Percentiles rank a stretch among this genome's conserved stretches.
Evolutionary conservation across 148 eudicot genomes (phyloP).

Genomic region (Vaccinium darrowii): DNA sequence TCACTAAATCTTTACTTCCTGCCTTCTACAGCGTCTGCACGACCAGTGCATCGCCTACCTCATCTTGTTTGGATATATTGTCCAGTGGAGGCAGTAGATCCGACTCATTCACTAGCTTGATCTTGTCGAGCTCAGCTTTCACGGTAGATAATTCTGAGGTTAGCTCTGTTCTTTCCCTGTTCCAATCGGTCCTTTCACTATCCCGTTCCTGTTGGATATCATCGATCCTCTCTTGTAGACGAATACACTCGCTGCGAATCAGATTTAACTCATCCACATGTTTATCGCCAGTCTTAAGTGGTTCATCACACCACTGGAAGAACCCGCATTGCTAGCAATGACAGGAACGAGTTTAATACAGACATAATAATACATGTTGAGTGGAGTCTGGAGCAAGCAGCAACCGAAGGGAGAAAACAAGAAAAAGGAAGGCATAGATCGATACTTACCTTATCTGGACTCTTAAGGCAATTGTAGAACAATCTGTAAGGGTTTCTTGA

Average conservation of each 20-base stretch:
- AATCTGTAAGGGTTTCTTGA: neutral
- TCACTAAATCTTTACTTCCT: neutral
- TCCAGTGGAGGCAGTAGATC: neutral
- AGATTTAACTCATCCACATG: neutral
- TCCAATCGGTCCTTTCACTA: neutral
- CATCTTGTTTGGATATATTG: neutral
- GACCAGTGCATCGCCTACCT: neutral
- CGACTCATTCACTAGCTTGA: neutral
- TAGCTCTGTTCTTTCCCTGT: neutral
- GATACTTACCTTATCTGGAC: neutral
- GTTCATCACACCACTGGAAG: neutral
- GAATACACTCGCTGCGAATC: neutral
- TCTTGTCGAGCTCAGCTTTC: neutral
- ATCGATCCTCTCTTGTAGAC: neutral
- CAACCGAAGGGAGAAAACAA: neutral
- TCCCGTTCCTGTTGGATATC: neutral
- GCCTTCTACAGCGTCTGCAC: neutral
- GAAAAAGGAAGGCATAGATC: neutral
- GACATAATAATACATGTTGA: neutral
- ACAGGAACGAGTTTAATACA: neutral
- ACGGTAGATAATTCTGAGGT: neutral
- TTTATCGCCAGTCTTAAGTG: neutral
- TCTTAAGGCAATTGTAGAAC: neutral
- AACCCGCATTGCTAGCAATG: neutral
- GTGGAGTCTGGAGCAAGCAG: neutral